These are phyloP conservation scores for Penicillium sp. DNA, from an alignment of 2,329 filamentous ascomycete genomes.

Conservation along the genomic window DNA sequence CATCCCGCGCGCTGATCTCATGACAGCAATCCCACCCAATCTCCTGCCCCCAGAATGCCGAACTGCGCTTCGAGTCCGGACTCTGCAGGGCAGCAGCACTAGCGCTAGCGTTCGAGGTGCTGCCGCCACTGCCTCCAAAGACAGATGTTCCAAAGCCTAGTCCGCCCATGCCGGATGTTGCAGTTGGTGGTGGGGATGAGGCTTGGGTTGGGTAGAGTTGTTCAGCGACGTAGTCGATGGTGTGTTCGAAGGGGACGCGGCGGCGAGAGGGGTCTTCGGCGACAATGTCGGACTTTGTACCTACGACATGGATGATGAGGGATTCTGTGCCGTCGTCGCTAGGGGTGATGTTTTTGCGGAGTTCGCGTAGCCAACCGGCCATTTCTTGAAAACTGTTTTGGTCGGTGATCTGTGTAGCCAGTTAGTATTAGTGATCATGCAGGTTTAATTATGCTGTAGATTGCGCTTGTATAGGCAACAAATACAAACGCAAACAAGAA, in stretches of 20 bases:
- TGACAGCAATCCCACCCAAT: slow-evolving; percentile 96
- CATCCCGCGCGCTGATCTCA: slow-evolving; percentile 90
- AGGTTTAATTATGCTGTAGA: not conserved
- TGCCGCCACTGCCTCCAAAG: slow-evolving; percentile 23
- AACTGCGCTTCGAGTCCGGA: slow-evolving; percentile 47
- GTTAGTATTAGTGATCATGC: not conserved
- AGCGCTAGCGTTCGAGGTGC: slow-evolving; percentile 27
- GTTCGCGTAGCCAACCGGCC: slow-evolving; percentile 84
- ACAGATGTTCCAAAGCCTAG: slow-evolving; percentile 16
- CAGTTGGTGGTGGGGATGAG: slow-evolving; percentile 66
- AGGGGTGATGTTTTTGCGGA: slow-evolving; percentile 70
- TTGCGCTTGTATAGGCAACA: not conserved
- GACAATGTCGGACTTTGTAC: slow-evolving; percentile 89
- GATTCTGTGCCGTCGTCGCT: slow-evolving; percentile 58
- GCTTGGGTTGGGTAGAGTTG: slow-evolving; percentile 72
- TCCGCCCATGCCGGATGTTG: slow-evolving; percentile 33
- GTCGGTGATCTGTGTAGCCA: slow-evolving; percentile 63
- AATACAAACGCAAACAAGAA: not conserved
- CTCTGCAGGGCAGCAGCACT: slow-evolving; percentile 27
- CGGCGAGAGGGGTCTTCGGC: slow-evolving; percentile 74
- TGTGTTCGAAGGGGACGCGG: slow-evolving; percentile 89
- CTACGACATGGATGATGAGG: slow-evolving; percentile 89
- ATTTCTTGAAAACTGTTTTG: slow-evolving; percentile 84
- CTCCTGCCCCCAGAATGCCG: slow-evolving; percentile 75
- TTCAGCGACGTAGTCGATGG: slow-evolving; percentile 92